Conservation (phyloP, 768 basidiomycete genomes). For the Amanita thiersii region DNA sequence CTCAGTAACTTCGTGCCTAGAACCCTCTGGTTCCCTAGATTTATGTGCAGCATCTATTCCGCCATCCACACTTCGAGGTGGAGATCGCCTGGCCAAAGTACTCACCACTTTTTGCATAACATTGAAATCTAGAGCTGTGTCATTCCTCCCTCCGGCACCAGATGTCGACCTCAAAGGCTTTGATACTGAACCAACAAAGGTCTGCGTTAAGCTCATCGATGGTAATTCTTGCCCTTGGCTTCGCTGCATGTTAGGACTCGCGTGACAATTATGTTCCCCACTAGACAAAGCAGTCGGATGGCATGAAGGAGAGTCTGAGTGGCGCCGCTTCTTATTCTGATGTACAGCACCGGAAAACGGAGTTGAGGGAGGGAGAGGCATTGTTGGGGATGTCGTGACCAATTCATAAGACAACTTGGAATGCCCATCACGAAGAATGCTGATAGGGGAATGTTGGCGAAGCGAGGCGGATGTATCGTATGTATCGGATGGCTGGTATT, state of each 20-base stretch:
- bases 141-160: conserved; percentile 1
- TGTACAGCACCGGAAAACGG: neutral
- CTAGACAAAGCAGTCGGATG: neutral
- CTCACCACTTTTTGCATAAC: conserved; percentile 18
- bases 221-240: no score
- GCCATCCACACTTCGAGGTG: conserved; percentile 40
- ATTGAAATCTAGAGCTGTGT: conserved; percentile 3
- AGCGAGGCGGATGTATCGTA: neutral
- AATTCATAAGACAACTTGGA: neutral
- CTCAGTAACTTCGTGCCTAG: conserved; percentile 1
- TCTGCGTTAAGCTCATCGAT: no score
- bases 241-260: neutral
- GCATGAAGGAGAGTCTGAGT: conserved; percentile 6
- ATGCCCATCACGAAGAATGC: conserved; percentile 1
- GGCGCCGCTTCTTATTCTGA: conserved; percentile 7
- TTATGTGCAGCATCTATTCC: conserved; percentile 39
- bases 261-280: neutral
- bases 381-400: neutral
- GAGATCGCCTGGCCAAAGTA: conserved; percentile 31
- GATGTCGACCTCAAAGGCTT: conserved; percentile 3
- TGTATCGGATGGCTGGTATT: neutral
- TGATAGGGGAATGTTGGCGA: conserved; percentile 1
- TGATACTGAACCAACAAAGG: no score
- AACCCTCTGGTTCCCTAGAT: conserved; percentile 23
- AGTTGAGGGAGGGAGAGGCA: neutral